These are phyloP conservation scores for Syncephalastrum sp. DNA, from an alignment of 371 early-diverging fungal species.

Conservation along the genomic window DNA sequence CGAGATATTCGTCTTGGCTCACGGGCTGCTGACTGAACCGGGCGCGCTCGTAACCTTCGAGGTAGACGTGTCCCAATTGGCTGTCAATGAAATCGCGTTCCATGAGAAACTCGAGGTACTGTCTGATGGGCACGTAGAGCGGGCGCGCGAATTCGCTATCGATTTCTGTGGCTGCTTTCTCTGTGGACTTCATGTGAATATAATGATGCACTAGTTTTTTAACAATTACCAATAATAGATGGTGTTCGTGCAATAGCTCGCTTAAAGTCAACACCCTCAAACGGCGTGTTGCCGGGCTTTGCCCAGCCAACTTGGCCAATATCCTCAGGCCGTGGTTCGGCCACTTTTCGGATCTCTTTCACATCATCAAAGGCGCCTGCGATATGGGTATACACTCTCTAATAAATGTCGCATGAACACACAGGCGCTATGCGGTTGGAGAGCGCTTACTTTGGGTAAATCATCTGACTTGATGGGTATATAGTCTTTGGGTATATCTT, in stretches of 20 bases:
- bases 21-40: slow-evolving; percentile 46
- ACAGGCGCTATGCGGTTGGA: neutral
- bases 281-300: slow-evolving; percentile 45
- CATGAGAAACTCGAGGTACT: slow-evolving; percentile 56
- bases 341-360: slow-evolving; percentile 44
- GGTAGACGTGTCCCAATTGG: slow-evolving; percentile 49
- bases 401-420: neutral
- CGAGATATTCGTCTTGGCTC: slow-evolving; percentile 37
- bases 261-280: slow-evolving; percentile 62
- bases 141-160: slow-evolving; percentile 46
- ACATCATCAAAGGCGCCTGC: slow-evolving; percentile 55
- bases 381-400: slow-evolving; percentile 61
- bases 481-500: slow-evolving; percentile 70
- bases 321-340: slow-evolving; percentile 59
- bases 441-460: slow-evolving; percentile 54
- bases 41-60: slow-evolving; percentile 58
- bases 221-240: slow-evolving; percentile 53
- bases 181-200: slow-evolving; percentile 17
- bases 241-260: slow-evolving; percentile 65
- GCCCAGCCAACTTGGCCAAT: slow-evolving; percentile 63
- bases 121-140: slow-evolving; percentile 50
- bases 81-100: slow-evolving; percentile 44
- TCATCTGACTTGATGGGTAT: slow-evolving; percentile 67
- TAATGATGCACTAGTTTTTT: neutral
- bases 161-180: slow-evolving; percentile 50